Conservation (phyloP, 192 early-diverging fungal species). For the Phlyctochytrium arcticum region DNA sequence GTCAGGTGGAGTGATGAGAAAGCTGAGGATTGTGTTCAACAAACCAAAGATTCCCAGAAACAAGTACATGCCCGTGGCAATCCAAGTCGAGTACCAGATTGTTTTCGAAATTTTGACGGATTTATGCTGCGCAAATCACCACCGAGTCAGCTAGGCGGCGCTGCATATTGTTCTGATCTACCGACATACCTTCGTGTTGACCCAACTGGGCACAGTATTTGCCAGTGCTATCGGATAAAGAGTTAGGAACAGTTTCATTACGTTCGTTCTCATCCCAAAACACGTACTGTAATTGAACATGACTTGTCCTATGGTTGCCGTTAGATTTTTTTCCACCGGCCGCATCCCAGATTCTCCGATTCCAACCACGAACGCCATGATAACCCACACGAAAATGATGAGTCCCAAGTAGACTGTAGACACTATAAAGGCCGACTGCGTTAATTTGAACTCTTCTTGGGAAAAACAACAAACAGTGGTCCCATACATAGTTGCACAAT, state of each 20-base stretch:
- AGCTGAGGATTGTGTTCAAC: not conserved
- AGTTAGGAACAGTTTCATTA: not conserved
- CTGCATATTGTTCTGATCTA: constrained; percentile 6
- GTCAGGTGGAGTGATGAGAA: not conserved
- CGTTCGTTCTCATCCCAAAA: no score
- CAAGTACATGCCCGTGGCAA: constrained; percentile 56
- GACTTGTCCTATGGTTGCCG: constrained; percentile 57
- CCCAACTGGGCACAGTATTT: constrained; percentile 63
- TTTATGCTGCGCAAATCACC: constrained; percentile 35
- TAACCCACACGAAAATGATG: constrained; percentile 54
- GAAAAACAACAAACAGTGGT: not conserved
- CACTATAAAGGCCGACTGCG: constrained; percentile 23
- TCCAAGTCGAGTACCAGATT: constrained; percentile 46
- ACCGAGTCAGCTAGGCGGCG: not conserved
- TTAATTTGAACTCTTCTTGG: no score
- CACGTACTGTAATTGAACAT: constrained; percentile 61
- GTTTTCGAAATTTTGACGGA: constrained; percentile 57
- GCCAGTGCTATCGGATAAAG: constrained; percentile 43
- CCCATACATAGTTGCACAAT: constrained; percentile 52
- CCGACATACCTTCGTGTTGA: constrained; percentile 51
- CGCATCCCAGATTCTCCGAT: constrained; percentile 45
- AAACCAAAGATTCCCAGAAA: constrained; percentile 37
- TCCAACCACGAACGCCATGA: constrained; percentile 52
- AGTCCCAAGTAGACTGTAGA: constrained; percentile 51
- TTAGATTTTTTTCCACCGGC: constrained; percentile 44